Evolutionary conservation across 495 filamentous ascomycete genomes (phyloP), one percentile per base, ranked within the genome.

Genomic region (Neurospora sp.): DNA sequence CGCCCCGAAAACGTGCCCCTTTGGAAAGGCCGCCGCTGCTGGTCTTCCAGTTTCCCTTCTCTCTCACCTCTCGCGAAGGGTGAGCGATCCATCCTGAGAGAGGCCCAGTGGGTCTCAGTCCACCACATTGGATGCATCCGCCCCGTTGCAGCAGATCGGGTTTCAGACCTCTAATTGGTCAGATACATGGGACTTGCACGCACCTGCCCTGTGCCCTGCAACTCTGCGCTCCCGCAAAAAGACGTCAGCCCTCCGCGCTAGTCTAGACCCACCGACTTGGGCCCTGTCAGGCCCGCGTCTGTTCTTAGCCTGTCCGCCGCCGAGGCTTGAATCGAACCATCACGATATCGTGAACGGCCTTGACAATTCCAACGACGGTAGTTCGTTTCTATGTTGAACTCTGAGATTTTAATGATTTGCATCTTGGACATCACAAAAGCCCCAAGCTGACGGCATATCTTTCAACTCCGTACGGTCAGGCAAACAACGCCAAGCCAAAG

Each of bases 41-140:
- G 27, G 2, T 27, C 31, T 45, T 41, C 72, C 72, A 53, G 39
- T 61, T 70, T 70, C 40, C 31, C 39, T 77, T 74, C 72, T 77
- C 75, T 70, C 72, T 74, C 78, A 75, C 76, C 76, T 78, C 77
- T 78, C 77, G 77, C 73, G 74, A 78, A 81, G 79, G 77, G 47
- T 80, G 78, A 71, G 41, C 70, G 72, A 80, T 81, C 78, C 78
- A 81, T 81, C 68, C 71, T 73, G 37, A 5, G 53, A 35, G 53
- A 35, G 53, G 53, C 22, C 53, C 53, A 35, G 53, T 37, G 35
- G 35, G 35, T 35, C 53, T 35, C 78, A 71, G 70, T 77, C 74
- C 70, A 76, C 72, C 53, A 65, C 53, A 18, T 65, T 65, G 53
- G 27, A 65, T 65, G 53, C 53, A 18, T 65, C 53, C 53, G 44